Evolutionary conservation across 2,329 filamentous ascomycete species (phyloP), one percentile per base, ranked within the genome.

Genomic region (Sclerotinia borealis): DNA sequence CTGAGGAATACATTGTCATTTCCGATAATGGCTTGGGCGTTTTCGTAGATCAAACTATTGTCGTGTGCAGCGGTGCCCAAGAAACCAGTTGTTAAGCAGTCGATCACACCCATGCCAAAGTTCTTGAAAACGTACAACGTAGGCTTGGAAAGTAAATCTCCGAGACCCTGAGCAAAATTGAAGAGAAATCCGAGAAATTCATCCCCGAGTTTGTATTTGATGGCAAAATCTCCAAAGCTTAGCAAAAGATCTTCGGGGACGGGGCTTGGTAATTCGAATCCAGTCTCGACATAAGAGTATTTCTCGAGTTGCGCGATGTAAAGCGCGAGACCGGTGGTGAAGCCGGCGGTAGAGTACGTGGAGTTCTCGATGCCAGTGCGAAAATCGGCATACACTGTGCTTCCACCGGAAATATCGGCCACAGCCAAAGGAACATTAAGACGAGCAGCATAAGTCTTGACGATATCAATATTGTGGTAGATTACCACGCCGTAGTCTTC

Each of bases 111-210:
- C 2, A 49, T 17, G 6, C 75, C 75, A 55, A 78, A 77, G 3
- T 71, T 72, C 65, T 80, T 78, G 66, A 82, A 74, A 17, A 81
- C 74, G 66, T 80, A 80, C 8, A 83, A 62, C 0, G 79, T 79
- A n/a, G 77, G 75, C 13, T 74, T 66, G 4, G 75, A 72, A 6
- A 79, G 70, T 43, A 81, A 73, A 65, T 82, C 77, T 19, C 78
- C 78, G 2, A 79, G 67, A 3, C 79, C 81, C 56, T 80, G 75
- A 27, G 77, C 75, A 62, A 76, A 76, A 17, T 69, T 67, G 65
- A 75, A 79, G 19, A 81, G 74, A 9, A 75, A 72, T n/a, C 73
- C 75, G 1, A 81, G 73, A 2, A 78, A 72, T 34, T 75, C 77
- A 25, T 75, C 69, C 3, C 50, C 50, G 6, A 84, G 70, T n/a